A percentile compares a stretch with the other conserved stretches of the same genome.
Conservation (phyloP, 805 yeast genomes). For the Hanseniaspora clermontiae region DNA sequence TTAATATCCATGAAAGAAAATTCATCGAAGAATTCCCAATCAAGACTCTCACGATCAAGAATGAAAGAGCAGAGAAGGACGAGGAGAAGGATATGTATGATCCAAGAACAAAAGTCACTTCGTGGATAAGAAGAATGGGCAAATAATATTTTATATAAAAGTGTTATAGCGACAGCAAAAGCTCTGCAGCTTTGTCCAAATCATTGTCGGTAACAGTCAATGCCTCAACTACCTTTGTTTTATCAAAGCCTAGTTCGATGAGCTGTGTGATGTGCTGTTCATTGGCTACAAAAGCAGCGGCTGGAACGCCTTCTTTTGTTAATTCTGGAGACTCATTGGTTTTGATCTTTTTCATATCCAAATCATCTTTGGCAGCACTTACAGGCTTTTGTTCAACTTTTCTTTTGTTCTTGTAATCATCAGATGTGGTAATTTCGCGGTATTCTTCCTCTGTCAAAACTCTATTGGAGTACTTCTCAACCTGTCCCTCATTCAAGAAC, state of each 20-base stretch:
- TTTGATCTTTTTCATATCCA: neutral
- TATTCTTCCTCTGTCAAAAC: slow-evolving; percentile 18
- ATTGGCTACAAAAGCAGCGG: neutral
- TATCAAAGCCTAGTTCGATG: slow-evolving; percentile 28
- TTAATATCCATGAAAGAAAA: slow-evolving; percentile 67
- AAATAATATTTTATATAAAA: neutral
- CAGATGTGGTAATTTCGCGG: slow-evolving; percentile 12
- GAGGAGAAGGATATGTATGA: slow-evolving; percentile 22
- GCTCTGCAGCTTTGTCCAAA: slow-evolving; percentile 9
- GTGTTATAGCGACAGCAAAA: neutral
- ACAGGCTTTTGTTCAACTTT: neutral
- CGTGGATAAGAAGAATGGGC: slow-evolving; percentile 12
- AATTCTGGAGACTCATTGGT: slow-evolving; percentile 1
- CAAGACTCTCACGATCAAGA: slow-evolving; percentile 31
- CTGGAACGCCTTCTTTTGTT: neutral
- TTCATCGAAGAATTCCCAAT: slow-evolving; percentile 74
- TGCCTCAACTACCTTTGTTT: slow-evolving; percentile 14
- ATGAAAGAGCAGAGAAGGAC: slow-evolving; percentile 34
- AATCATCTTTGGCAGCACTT: neutral
- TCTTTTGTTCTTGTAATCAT: neutral
- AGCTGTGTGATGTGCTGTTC: slow-evolving; percentile 17
- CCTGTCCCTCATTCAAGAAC: slow-evolving; percentile 62
- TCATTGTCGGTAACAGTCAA: slow-evolving; percentile 4
- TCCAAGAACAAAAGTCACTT: neutral
- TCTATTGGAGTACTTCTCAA: slow-evolving; percentile 32